Percentiles rank a stretch among this genome's conserved stretches.
Conservation (phyloP, 2,329 filamentous ascomycete species). For the Pseudogymnoascus sp. region DNA sequence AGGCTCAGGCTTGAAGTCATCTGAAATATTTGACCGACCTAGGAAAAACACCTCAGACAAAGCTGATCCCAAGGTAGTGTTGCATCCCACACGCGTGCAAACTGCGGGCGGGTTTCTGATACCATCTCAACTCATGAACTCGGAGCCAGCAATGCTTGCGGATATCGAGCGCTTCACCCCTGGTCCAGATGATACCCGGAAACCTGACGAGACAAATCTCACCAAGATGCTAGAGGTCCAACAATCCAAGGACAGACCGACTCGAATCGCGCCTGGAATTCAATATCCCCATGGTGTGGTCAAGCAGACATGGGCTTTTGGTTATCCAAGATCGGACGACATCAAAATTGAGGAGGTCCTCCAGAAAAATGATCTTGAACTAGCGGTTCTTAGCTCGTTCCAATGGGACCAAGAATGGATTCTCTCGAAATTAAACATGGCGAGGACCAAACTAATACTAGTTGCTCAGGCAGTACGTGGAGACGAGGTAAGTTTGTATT, state of each 20-base stretch:
- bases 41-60: neutral
- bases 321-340: conserved; percentile 53
- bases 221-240: neutral
- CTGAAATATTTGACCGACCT: neutral
- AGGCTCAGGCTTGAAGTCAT: neutral
- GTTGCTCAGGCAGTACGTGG: conserved; percentile 47
- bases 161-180: conserved; percentile 3
- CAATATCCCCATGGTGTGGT: conserved; percentile 48
- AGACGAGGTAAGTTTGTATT: conserved; percentile 37
- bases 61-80: conserved; percentile 1
- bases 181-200: neutral
- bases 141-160: neutral
- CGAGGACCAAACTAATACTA: conserved; percentile 53
- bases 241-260: conserved; percentile 13
- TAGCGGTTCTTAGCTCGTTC: conserved; percentile 78
- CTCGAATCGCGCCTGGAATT: conserved; percentile 18
- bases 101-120: neutral
- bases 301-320: conserved; percentile 70
- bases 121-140: conserved; percentile 10
- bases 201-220: neutral
- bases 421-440: conserved; percentile 57
- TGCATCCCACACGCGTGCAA: neutral
- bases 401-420: conserved; percentile 80
- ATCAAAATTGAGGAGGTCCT: conserved; percentile 84
- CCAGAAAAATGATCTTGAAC: conserved; percentile 59